phyloP scores from a whole-genome alignment of 495 filamentous ascomycete species.

The Podospora didyma region DNA sequence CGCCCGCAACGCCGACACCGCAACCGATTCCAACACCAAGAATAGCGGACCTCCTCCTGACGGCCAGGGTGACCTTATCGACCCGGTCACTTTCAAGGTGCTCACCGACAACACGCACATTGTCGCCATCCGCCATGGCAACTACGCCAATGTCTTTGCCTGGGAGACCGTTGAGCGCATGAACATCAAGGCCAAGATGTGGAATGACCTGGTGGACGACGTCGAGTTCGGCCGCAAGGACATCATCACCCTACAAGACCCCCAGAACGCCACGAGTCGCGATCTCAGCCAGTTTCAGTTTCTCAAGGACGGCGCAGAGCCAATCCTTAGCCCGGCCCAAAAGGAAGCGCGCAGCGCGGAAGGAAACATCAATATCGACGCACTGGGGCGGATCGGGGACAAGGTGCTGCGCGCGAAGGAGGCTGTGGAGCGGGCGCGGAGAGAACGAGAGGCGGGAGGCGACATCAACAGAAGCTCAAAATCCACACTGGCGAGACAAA shows the following conservation, averaged over 20 bases:
- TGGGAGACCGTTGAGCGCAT: slow-evolving; percentile 92
- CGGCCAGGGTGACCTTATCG: slow-evolving; percentile 75
- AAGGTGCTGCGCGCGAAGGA: slow-evolving; percentile 92
- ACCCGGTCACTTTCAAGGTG: slow-evolving; percentile 95
- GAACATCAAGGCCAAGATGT: slow-evolving; percentile 97
- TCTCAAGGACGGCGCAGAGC: slow-evolving; percentile 73
- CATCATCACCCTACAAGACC: slow-evolving; percentile 95
- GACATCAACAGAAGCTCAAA: slow-evolving; percentile 45
- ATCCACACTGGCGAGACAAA: slow-evolving; percentile 3
- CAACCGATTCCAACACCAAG: slow-evolving; percentile 30
- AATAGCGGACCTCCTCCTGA: slow-evolving; percentile 23
- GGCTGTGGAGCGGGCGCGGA: slow-evolving; percentile 78
- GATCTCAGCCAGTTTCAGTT: slow-evolving; percentile 90
- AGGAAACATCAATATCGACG: slow-evolving; percentile 69
- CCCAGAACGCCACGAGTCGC: slow-evolving; percentile 79
- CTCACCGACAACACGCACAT: slow-evolving; percentile 98
- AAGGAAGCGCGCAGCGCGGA: slow-evolving; percentile 49
- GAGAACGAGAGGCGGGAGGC: slow-evolving; percentile 41
- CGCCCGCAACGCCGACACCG: slow-evolving; percentile 77
- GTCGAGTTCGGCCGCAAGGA: slow-evolving; percentile 84
- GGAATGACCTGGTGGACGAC: slow-evolving; percentile 87
- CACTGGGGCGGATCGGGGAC: slow-evolving; percentile 70
- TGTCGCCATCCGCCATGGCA: slow-evolving; percentile 73
- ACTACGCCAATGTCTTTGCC: slow-evolving; percentile 87
- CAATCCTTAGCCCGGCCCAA: slow-evolving; percentile 52